Base-by-base conservation (phyloP, 2,329 filamentous ascomycete species). In the Neonectria coccinea region DNA sequence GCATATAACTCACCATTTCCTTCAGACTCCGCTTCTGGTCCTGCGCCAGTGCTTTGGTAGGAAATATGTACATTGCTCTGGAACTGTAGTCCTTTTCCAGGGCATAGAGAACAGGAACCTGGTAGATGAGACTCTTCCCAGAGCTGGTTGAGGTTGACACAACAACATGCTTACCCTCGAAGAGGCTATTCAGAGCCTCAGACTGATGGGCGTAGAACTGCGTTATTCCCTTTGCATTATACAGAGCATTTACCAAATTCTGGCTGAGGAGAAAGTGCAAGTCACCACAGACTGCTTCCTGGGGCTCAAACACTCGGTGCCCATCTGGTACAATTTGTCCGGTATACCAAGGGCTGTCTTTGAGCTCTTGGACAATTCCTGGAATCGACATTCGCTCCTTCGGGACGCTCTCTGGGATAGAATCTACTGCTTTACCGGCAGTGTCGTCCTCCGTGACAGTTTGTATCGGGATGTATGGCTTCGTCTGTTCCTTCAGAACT, bases 111-210 rank as follows among this genome's bases (percentile, higher is more conserved):
- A 99, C 93, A 0, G 96, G 96, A 16, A 99, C 86, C 74, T 99
- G 96, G 75, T 98, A 99, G 66, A 99, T 97, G n/a, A 99, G 82
- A 6, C 94, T 97, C 78, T 99, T 99, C 11, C 96, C 96, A 1
- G 96, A 99, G 75, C 93, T 97, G 0, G 96, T 99, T 0, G 95
- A 97, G 0, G 96, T 99, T 1, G 94, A 91, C 1, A 99, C 91
- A 56, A 99, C 95, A 14, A 98, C 93, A 76, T 97, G 90, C 41
- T 91, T 87, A 0, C 94, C 95, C 3, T 91, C 87, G 60, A 95
- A 86, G 1, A 99, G 83, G 65, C 91, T 88, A 74, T 99, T 99
- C 72, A 99, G 93, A 0, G 96, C 96, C 79, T 97, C 92, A 0
- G 94, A 89, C 79, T 99, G 96, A 77, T 99, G 96, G 1, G 92